These are phyloP conservation scores for Danielia reshetovae DNA, from an alignment of 805 yeast genomes.

Conservation along the genomic window DNA sequence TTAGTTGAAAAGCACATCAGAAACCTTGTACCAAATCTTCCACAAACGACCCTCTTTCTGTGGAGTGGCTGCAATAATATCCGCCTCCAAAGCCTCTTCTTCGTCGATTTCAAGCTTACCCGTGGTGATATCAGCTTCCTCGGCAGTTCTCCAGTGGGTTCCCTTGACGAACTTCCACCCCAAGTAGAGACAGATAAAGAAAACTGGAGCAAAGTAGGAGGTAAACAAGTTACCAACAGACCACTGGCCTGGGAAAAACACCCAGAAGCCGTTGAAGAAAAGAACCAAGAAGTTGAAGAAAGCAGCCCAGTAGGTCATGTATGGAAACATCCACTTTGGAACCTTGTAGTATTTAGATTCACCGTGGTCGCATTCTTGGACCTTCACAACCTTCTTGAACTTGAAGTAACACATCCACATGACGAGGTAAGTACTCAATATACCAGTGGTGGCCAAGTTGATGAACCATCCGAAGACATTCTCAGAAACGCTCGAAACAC, in stretches of 20 bases:
- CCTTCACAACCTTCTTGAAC: conserved; percentile 25
- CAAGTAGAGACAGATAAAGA: conserved; percentile 47
- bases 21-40: conserved; percentile 17
- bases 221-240: conserved; percentile 33
- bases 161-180: conserved; percentile 51
- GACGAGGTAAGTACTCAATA: conserved; percentile 63
- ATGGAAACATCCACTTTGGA: conserved; percentile 11
- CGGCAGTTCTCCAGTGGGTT: conserved; percentile 42
- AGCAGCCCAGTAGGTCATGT: conserved; percentile 15
- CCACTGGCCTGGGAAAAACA: conserved; percentile 35
- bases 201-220: conserved; percentile 35
- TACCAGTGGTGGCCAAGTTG: conserved; percentile 57
- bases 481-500: conserved; percentile 51
- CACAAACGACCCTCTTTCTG: conserved; percentile 20
- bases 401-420: conserved; percentile 51
- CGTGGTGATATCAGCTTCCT: conserved; percentile 49
- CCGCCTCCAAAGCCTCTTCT: conserved; percentile 44
- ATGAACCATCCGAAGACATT: conserved; percentile 70
- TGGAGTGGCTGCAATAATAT: conserved; percentile 16
- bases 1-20: conserved; percentile 22
- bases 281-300: conserved; percentile 23
- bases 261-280: conserved; percentile 40
- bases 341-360: conserved; percentile 14
- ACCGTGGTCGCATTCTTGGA: conserved; percentile 34
- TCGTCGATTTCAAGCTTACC: conserved; percentile 57